phyloP scores from a whole-genome alignment of 163 green algal genomes.

The Chlamydomonas reinhardtii region DNA sequence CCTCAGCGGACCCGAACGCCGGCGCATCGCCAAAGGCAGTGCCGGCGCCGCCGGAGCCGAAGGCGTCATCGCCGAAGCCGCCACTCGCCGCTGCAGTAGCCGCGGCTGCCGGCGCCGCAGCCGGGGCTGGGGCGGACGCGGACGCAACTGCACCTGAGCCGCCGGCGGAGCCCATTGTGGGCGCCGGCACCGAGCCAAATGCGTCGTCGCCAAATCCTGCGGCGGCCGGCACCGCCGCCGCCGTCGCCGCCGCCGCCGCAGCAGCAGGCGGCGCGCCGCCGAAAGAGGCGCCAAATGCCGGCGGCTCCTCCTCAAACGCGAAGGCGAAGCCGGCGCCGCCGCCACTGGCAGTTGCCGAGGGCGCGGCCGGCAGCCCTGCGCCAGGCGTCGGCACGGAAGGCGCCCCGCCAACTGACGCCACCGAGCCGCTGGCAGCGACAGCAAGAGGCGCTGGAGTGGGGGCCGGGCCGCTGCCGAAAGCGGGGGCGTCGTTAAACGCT shows the following conservation, averaged over 20 bases:
- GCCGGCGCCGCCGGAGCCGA: neutral
- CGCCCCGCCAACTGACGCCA: no score
- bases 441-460: neutral
- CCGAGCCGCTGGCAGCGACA: no score
- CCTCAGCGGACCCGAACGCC: neutral
- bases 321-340: no score
- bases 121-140: no score
- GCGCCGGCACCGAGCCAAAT: neutral
- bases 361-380: neutral
- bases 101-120: no score
- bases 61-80: neutral
- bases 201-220: slow-evolving; percentile 11
- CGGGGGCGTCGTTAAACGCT: neutral
- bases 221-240: neutral
- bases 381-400: neutral
- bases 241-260: neutral
- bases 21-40: neutral
- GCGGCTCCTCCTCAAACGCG: neutral
- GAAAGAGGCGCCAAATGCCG: neutral
- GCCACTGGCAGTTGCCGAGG: neutral
- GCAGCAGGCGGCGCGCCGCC: neutral
- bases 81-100: no score
- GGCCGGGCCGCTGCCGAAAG: neutral
- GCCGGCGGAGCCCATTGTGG: no score
- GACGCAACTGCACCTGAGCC: no score